A percentile compares a stretch with the other conserved stretches of the same genome.
Conservation (phyloP, 768 basidiomycete species). For the Lanmaoa pseudosensibilis region DNA sequence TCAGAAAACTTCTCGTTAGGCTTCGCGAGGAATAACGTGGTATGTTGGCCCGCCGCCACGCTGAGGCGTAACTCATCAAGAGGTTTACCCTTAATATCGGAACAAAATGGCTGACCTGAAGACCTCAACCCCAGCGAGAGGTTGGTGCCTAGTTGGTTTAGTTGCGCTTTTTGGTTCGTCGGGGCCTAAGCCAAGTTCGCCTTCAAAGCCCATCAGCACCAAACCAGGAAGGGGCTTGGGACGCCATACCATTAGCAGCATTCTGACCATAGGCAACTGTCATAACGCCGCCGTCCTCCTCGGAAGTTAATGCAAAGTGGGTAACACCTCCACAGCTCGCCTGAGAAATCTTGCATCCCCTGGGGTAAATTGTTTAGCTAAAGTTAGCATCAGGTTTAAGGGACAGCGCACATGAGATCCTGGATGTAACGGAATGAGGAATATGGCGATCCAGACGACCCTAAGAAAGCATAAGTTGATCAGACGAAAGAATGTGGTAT, state of each 20-base stretch:
- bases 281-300: conserved; percentile 75
- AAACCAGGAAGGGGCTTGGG: not conserved
- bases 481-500: not conserved
- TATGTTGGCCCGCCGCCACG: conserved; percentile 83
- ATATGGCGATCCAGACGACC: conserved; percentile 87
- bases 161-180: conserved; percentile 86
- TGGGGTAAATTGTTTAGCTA: conserved; percentile 27
- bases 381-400: not conserved
- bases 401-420: conserved; percentile 68
- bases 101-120: conserved; percentile 55
- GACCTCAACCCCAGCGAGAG: conserved; percentile 77
- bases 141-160: conserved; percentile 70
- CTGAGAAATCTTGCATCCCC: conserved; percentile 74
- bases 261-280: conserved; percentile 86
- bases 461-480: conserved; percentile 39
- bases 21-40: conserved; percentile 77
- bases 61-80: conserved; percentile 38
- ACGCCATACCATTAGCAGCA: conserved; percentile 67
- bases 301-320: conserved; percentile 76
- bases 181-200: conserved; percentile 78
- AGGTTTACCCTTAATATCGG: not conserved
- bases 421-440: conserved; percentile 85
- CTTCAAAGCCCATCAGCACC: conserved; percentile 31
- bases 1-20: conserved; percentile 76
- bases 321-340: conserved; percentile 85